Evolutionary conservation across 1,284 basidiomycete genomes (phyloP), one percentile per base, ranked within the genome.

Genomic region (Moesziomyces parantarcticus): DNA sequence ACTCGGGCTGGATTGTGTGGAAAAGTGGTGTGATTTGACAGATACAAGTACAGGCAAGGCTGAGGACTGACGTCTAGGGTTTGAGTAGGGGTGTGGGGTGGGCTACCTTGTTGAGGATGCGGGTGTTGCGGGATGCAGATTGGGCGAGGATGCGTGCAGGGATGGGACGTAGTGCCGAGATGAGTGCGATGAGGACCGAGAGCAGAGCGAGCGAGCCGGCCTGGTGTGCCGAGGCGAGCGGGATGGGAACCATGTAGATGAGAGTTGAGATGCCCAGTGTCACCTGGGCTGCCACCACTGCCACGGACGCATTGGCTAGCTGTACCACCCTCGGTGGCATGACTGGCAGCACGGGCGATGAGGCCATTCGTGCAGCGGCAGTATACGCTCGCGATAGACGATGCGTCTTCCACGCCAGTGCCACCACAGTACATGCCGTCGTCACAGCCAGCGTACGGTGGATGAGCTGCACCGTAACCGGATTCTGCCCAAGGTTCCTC

Each of bases 401-500:
- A 5, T 50, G 60, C 23, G 69, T 52, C 23, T 47, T 42, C 42
- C 43, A 65, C 5, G 62, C 54, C 8, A 68, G 45, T 5, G 50
- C 58, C 23, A 62, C 26, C 61, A 54, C 36, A 10, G 84, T 32
- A 40, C 44, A 47, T 26, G 78, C 58, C 0, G 76, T 75, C 1
- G 82, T 76, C 26, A 81, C 84, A 77, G 92, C 94, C 48, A 99
- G 88, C 46, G 94, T 87, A 40, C 97, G 90, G 84, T 99, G 97
- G 83, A 99, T 89, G 79, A 98, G 96, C 84, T 99, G 97, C 10
- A 96, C 95, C 0, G 97, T 97, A 10, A 92, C 95, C 5, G 97
- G 97, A 83, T 99, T 99, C 85, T 98, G 96, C 68, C 97, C 89
- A 51, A 98, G 87, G 84, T 98, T 99, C 61, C 95, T 87, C 91